Percentiles rank a stretch among this genome's conserved stretches.
Evolutionary conservation across 257 asterid species (phyloP).

Genomic region (Asclepias syriaca): DNA sequence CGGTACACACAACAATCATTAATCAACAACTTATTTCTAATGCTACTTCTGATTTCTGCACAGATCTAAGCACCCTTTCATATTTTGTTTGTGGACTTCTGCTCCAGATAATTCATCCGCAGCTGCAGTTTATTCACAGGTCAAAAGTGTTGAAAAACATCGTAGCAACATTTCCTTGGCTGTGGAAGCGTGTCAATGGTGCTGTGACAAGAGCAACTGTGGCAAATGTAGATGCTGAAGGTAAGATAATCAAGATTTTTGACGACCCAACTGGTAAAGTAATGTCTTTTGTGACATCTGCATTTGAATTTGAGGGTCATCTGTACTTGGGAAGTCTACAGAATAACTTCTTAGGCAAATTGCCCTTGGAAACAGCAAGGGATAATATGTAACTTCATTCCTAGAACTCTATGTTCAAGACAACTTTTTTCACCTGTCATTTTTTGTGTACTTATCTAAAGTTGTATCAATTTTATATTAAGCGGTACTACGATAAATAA

Average conservation of each 20-base stretch:
- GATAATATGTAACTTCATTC: neutral
- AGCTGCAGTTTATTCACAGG: conserved; percentile 32
- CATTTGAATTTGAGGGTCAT: conserved; percentile 55
- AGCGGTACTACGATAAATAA: too few species aligned
- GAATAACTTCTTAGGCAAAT: conserved; percentile 53
- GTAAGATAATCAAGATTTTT: conserved; percentile 42
- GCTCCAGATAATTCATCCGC: conserved; percentile 26
- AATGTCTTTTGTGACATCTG: conserved; percentile 59
- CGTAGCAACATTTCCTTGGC: conserved; percentile 18
- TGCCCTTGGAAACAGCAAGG: conserved; percentile 13
- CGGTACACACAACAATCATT: conserved; percentile 24
- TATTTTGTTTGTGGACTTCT: neutral
- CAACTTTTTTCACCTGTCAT: neutral
- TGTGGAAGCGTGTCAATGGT: conserved; percentile 12
- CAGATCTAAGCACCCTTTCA: neutral
- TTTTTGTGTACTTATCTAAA: neutral
- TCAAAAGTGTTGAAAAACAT: conserved; percentile 30
- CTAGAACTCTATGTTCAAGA: neutral
- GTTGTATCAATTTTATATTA: too few species aligned
- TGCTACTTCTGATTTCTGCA: neutral
- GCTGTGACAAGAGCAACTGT: conserved; percentile 35
- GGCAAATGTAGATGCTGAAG: conserved; percentile 51
- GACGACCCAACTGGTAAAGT: conserved; percentile 64
- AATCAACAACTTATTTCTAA: neutral
- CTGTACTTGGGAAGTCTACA: conserved; percentile 59